Conservation (phyloP, 352 stramenopile species). For the Thalassiosira exigua region DNA sequence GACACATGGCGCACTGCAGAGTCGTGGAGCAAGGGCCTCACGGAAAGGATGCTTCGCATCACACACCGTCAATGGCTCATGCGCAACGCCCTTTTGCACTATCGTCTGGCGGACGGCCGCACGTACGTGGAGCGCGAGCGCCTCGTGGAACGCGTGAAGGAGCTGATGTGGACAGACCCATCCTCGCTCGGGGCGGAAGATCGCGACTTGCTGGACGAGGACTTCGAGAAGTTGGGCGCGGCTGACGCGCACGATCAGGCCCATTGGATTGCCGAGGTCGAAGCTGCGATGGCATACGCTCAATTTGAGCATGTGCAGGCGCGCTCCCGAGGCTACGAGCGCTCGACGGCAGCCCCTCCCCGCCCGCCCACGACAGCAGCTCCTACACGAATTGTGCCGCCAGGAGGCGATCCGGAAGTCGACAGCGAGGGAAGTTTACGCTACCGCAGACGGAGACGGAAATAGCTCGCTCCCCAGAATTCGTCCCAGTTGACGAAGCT, state of each 20-base stretch:
- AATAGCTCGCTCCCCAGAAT: neutral
- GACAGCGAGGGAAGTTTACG: neutral
- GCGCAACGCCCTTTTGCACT: conserved; percentile 27
- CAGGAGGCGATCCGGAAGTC: neutral
- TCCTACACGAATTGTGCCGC: neutral
- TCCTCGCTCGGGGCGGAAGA: neutral
- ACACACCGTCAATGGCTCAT: conserved; percentile 50
- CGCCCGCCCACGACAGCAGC: neutral
- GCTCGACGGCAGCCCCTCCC: neutral
- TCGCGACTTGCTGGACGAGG: neutral
- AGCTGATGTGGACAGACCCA: neutral
- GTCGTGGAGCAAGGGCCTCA: conserved; percentile 9
- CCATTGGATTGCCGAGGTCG: neutral
- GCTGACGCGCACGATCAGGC: neutral
- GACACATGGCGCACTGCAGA: neutral
- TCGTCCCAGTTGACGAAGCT: neutral
- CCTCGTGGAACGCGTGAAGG: too few species aligned
- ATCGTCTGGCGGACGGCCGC: neutral
- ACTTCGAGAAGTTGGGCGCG: neutral
- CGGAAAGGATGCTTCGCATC: conserved; percentile 23
- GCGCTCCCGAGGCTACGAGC: neutral
- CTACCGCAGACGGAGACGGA: neutral
- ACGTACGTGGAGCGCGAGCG: neutral
- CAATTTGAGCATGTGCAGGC: neutral
- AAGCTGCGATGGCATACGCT: neutral